phyloP scores from a whole-genome alignment of 805 yeast genomes.

The Myxozyma vanderwaltii region DNA sequence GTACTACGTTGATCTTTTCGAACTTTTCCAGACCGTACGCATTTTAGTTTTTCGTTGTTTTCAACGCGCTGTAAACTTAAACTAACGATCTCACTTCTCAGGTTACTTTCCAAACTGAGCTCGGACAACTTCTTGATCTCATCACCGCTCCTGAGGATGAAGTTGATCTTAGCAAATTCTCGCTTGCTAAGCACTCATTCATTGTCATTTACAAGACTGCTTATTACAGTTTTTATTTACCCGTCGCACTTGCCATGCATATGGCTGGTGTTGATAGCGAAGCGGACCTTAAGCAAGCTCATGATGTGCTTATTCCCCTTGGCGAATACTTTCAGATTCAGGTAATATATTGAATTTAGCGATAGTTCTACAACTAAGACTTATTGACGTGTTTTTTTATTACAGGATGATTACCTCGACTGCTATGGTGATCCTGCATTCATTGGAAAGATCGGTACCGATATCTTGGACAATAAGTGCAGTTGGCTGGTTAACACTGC shows the following conservation, averaged over 20 bases:
- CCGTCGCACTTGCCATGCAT: constrained; percentile 95
- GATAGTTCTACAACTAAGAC: background rate
- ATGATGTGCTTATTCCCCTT: constrained; percentile 83
- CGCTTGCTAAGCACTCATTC: constrained; percentile 86
- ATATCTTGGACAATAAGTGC: constrained; percentile 96
- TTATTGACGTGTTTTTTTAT: background rate
- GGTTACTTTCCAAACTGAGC: constrained; percentile 94
- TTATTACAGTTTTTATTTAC: constrained; percentile 93
- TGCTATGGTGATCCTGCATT: constrained; percentile 97
- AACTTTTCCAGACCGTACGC: constrained; percentile 78
- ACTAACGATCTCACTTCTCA: no score
- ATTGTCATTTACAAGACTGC: constrained; percentile 97
- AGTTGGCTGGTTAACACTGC: constrained; percentile 98
- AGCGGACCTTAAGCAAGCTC: constrained; percentile 81
- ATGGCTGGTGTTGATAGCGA: constrained; percentile 77
- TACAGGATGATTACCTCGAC: constrained; percentile 83
- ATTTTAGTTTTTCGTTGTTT: no score
- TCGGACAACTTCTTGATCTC: constrained; percentile 93
- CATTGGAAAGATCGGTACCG: constrained; percentile 98
- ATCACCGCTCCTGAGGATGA: constrained; percentile 96
- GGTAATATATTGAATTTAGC: constrained; percentile 24
- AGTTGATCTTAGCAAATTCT: constrained; percentile 84
- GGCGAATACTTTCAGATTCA: constrained; percentile 99
- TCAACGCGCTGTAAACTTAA: no score
- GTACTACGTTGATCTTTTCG: constrained; percentile 87